Evolutionary conservation across 2,329 filamentous ascomycete genomes (phyloP), one percentile per base, ranked within the genome.

Genomic region (Endothia cerciana): DNA sequence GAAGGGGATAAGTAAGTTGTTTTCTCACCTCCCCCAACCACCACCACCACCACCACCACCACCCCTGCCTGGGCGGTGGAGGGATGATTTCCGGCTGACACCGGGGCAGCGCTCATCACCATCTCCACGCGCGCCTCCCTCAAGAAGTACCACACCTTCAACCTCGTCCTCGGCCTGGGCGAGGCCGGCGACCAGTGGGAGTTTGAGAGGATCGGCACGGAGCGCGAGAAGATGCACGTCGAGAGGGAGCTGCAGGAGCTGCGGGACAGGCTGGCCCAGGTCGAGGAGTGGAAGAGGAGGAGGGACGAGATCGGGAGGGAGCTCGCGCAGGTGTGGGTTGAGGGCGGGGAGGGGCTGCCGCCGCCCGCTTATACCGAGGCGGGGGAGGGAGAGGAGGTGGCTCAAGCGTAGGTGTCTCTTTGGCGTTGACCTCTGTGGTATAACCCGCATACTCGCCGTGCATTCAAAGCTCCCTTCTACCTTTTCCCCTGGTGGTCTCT

Each of bases 91-190:
- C n/a, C n/a, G n/a, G 33, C 33, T 36, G 33, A 36, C 33, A 10
- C 33, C 33, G 33, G 6, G 10, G 33, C 70, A 92, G 90, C 95
- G 1, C 82, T 99, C 3, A 95, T 99, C 72, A 99, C 95, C 0
- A 94, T 99, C 67, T 97, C 93, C 1, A 99, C 95, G 0, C 90
- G 95, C 53, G 94, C 92, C 17, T 97, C 93, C 28, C 85, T 99
- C 65, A 97, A 97, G 78, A 94, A 94, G 74, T 98, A 98, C 74
- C 95, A 99, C 79, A 94, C 89, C 0, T 97, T 89, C 78, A 97
- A 96, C 72, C 87, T 99, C 11, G 90, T 89, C 3, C 87, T 99
- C 4, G 94, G 94, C 36, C 80, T 91, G 66, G 94, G 94, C 61
- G 88, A 91, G 19, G 85, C 88, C 60, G 92, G 91, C n/a, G 90